Base-by-base conservation (phyloP, 129 eudicot genomes). In the Chrysanthemum makinoi region DNA sequence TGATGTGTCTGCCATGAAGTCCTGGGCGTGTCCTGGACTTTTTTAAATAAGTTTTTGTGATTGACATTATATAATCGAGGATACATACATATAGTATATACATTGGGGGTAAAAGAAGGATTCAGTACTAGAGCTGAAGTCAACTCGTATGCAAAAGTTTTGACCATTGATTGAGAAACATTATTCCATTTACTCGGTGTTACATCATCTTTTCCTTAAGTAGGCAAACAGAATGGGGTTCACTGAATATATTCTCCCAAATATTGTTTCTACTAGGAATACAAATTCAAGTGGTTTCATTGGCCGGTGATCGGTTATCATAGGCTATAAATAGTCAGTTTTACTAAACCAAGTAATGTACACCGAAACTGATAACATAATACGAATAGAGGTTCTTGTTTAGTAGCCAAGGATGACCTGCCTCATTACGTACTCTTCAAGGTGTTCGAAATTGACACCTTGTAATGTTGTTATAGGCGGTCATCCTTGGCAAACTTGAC, bases 331-430 rank as follows among this genome's bases (percentile, higher is more conserved):
- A 63, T 73, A 50, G 70, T 24, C 13, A 26, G 30, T 28, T 48
- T 51, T 26, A 17, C 22, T 3, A 62, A 10, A 54, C 16, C 16
- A n/a, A 51, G 17, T 17, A 49, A 19, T 13, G 44, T 70, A 62
- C 53, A 73, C 5, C 43, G 19, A 62, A 28, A 28, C 19, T 62
- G 20, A 62, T 17, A 65, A 65, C 54, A 74, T 14, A 51, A 20
- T 46, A 35, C 15, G 68, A 75, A 66, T 73, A 48, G 57, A 26
- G 8, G 72, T 8, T 75, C 39, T 70, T 70, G 74, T 70, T 70
- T 70, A 22, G 74, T 70, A 70, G 74, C 65, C 74, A 70, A 70
- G 74, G 74, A 70, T 70, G 74, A 56, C 74, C 56, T 70, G 65
- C 74, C 74, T 70, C 14, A 30, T 33, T 28, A 28, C 30, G 30